Evolutionary conservation across 768 basidiomycete species (phyloP).

Genomic region (Psilocybe cubensis): DNA sequence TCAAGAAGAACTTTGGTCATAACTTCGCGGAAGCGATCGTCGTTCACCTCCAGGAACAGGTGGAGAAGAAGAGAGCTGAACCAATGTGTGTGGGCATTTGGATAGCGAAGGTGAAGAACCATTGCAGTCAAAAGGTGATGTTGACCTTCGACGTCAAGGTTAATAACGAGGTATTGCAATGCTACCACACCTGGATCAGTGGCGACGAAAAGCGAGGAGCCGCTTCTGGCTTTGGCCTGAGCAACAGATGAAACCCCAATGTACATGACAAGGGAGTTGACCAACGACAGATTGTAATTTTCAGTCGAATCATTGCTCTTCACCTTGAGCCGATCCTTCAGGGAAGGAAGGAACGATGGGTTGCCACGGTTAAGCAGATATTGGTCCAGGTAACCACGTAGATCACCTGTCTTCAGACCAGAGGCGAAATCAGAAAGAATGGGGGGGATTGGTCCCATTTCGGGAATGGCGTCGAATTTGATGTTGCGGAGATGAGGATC

Average conservation of each 20-base stretch:
- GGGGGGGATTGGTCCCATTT: constrained; percentile 92
- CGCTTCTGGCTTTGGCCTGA: constrained; percentile 84
- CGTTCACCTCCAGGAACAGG: constrained; percentile 80
- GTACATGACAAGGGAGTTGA: constrained; percentile 96
- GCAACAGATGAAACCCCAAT: constrained; percentile 93
- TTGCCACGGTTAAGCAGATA: constrained; percentile 79
- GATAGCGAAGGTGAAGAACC: constrained; percentile 94
- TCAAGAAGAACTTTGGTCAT: constrained; percentile 91
- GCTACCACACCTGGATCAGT: constrained; percentile 85
- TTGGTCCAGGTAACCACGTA: constrained; percentile 81
- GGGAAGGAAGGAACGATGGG: constrained; percentile 70
- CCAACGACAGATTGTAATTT: constrained; percentile 83
- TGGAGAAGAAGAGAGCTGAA: constrained; percentile 91
- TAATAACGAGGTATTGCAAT: constrained; percentile 79
- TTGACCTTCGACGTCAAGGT: constrained; percentile 94
- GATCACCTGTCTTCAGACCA: constrained; percentile 78
- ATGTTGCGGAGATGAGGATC: constrained; percentile 83
- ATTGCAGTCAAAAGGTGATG: constrained; percentile 93
- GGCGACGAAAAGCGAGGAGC: constrained; percentile 78
- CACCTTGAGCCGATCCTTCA: constrained; percentile 76
- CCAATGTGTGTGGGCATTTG: constrained; percentile 98
- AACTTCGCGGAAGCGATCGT: constrained; percentile 79
- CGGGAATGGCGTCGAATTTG: constrained; percentile 76
- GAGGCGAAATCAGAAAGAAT: constrained; percentile 91
- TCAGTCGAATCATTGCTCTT: constrained; percentile 49